These are phyloP conservation scores for Cordyceps cicadae DNA, from an alignment of 2,329 filamentous ascomycete species.

Conservation along the genomic window DNA sequence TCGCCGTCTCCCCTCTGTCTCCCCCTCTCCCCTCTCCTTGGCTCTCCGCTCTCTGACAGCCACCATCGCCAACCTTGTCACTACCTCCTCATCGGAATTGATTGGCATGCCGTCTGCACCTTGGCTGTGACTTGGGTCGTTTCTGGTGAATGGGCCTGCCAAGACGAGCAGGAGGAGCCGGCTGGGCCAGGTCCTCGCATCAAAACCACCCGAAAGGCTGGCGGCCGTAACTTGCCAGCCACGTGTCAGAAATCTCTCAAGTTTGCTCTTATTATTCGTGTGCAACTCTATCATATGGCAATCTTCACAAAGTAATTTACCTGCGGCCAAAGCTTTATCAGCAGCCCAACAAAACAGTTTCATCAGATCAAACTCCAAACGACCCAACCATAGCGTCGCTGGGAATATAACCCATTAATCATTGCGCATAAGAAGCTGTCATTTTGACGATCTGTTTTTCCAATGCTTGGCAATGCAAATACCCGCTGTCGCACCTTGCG, in stretches of 20 bases:
- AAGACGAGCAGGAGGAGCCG: neutral
- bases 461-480: neutral
- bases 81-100: neutral
- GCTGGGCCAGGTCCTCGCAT: neutral
- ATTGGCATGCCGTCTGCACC: neutral
- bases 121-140: neutral
- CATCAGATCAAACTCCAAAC: neutral
- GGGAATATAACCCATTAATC: neutral
- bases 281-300: neutral
- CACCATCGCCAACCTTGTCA: conserved; percentile 5
- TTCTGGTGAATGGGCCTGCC: neutral
- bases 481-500: neutral
- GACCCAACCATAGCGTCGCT: neutral
- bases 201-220: neutral
- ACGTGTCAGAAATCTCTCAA: too few species aligned
- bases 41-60: neutral
- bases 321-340: neutral
- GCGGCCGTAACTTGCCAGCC: neutral
- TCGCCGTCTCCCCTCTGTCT: neutral
- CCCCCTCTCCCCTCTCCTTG: neutral
- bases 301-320: too few species aligned
- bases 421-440: too few species aligned
- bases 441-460: too few species aligned
- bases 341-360: neutral
- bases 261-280: neutral